A percentile compares a stretch with the other conserved stretches of the same genome.
phyloP scores from a whole-genome alignment of 805 yeast genomes.

The Saccharomycopsis guyanensis region DNA sequence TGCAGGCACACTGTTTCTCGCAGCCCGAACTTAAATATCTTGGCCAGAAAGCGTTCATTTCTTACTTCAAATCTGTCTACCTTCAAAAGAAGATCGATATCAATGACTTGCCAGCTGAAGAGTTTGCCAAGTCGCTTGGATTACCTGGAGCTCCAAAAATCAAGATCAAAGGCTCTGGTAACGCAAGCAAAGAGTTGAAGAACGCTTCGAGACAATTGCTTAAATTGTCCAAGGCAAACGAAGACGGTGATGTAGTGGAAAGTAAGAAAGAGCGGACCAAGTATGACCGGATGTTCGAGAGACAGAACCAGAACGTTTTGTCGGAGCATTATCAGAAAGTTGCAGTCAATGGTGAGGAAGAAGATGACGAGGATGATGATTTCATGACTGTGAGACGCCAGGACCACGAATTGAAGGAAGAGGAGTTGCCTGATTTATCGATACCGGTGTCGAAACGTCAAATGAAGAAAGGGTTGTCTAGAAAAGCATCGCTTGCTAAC shows the following conservation, averaged over 20 bases:
- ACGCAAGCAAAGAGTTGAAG: slow-evolving; percentile 57
- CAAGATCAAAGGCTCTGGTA: slow-evolving; percentile 50
- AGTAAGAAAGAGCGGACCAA: slow-evolving; percentile 52
- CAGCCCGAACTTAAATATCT: slow-evolving; percentile 87
- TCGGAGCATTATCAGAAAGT: slow-evolving; percentile 81
- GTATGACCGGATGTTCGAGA: slow-evolving; percentile 91
- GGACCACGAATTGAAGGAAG: slow-evolving; percentile 64
- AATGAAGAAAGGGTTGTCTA: slow-evolving; percentile 78
- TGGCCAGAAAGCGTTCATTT: slow-evolving; percentile 92
- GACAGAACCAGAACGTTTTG: slow-evolving; percentile 86
- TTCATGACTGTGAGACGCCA: slow-evolving; percentile 74
- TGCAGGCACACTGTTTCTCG: slow-evolving; percentile 85
- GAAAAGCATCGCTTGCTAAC: slow-evolving; percentile 57
- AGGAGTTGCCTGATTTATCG: slow-evolving; percentile 53
- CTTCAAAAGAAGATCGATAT: slow-evolving; percentile 79
- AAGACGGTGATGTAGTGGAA: slow-evolving; percentile 51
- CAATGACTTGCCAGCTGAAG: slow-evolving; percentile 70
- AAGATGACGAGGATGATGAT: slow-evolving; percentile 53
- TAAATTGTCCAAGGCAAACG: slow-evolving; percentile 47
- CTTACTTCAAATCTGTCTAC: slow-evolving; percentile 79
- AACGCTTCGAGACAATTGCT: slow-evolving; percentile 70
- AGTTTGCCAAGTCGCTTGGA: slow-evolving; percentile 81
- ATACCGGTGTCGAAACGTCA: slow-evolving; percentile 76
- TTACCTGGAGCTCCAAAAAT: slow-evolving; percentile 95
- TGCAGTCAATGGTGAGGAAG: slow-evolving; percentile 39